phyloP scores from a whole-genome alignment of 148 eudicot genomes.

The Rhododendron ferrugineum region DNA sequence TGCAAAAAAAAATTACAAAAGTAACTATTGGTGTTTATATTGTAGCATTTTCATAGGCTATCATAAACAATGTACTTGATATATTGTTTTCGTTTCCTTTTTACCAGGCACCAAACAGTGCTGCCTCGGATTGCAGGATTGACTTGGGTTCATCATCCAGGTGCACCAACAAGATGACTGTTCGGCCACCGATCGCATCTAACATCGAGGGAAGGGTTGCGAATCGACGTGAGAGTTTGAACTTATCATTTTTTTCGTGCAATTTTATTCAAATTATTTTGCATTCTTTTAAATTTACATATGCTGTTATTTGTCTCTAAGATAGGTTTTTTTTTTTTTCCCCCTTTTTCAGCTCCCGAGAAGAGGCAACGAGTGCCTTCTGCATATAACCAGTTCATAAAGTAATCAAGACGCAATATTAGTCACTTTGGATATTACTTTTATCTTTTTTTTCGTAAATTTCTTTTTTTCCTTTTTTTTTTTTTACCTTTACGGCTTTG shows the following conservation, averaged over 20 bases:
- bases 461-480: not conserved
- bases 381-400: slow-evolving; percentile 91
- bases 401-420: slow-evolving; percentile 34
- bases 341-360: slow-evolving; percentile 77
- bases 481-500: not conserved
- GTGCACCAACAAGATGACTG: slow-evolving; percentile 29
- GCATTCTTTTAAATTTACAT: not conserved
- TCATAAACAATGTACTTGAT: not conserved
- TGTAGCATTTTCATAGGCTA: not conserved
- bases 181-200: slow-evolving; percentile 27
- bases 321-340: not conserved
- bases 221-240: slow-evolving; percentile 50
- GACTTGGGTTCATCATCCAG: slow-evolving; percentile 55
- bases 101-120: slow-evolving; percentile 41
- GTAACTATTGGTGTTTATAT: not conserved
- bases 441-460: not conserved
- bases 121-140: slow-evolving; percentile 38
- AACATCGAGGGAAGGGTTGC: slow-evolving; percentile 35
- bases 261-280: not conserved
- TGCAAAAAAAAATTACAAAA: not conserved
- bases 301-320: not conserved
- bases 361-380: slow-evolving; percentile 98
- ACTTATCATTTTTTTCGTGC: not conserved
- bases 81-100: not conserved
- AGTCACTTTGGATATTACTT: slow-evolving; percentile 5